Evolutionary conservation across 2,329 filamentous ascomycete species (phyloP).

Genomic region (Tolypocladium capitatum): DNA sequence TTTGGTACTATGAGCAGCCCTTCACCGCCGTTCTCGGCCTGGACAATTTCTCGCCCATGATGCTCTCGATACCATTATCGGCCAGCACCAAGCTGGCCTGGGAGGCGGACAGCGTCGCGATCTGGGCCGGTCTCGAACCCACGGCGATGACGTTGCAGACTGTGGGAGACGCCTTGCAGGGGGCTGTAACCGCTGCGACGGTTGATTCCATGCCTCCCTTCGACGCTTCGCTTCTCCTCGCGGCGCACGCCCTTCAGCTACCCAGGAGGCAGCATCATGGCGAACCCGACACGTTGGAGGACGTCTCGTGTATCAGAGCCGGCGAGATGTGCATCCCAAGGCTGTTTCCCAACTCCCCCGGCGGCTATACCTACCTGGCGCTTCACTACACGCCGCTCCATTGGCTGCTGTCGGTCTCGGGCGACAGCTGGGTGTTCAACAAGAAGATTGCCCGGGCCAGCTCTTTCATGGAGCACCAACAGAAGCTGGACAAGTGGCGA

Average conservation of each 20-base stretch:
- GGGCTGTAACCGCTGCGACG: conserved; percentile 20
- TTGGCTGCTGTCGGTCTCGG: conserved; percentile 42
- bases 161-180: conserved; percentile 17
- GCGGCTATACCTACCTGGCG: conserved; percentile 41
- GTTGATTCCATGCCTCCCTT: conserved; percentile 22
- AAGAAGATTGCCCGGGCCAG: conserved; percentile 33
- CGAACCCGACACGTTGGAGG: conserved; percentile 13
- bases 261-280: conserved; percentile 17
- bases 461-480: conserved; percentile 33
- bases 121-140: conserved; percentile 29
- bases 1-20: conserved; percentile 39
- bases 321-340: conserved; percentile 16
- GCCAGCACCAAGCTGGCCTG: conserved; percentile 31
- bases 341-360: conserved; percentile 31
- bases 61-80: conserved; percentile 32
- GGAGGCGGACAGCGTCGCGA: conserved; percentile 29
- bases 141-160: conserved; percentile 12
- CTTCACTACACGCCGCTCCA: conserved; percentile 45
- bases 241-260: conserved; percentile 23
- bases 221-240: conserved; percentile 27
- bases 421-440: conserved; percentile 45
- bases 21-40: conserved; percentile 19
- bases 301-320: conserved; percentile 11
- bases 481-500: conserved; percentile 31
- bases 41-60: conserved; percentile 20